Evolutionary conservation across 768 basidiomycete genomes (phyloP).

Genomic region (Cyclocybe cylindracea): DNA sequence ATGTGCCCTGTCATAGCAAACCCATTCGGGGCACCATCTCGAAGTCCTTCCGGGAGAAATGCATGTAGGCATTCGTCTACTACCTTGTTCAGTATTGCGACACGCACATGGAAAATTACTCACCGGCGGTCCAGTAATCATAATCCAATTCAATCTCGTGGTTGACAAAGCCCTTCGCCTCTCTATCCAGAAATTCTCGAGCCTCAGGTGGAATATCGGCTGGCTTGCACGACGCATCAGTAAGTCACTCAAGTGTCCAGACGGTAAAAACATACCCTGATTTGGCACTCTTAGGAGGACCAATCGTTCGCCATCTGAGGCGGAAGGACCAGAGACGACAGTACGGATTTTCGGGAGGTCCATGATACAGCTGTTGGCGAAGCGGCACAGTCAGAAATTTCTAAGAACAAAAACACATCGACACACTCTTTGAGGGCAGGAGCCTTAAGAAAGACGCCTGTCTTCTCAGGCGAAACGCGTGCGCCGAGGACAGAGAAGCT

Average conservation of each 20-base stretch:
- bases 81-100: background rate
- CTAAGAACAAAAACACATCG: background rate
- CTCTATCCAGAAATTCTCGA: conserved; percentile 53
- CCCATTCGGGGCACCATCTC: conserved; percentile 79
- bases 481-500: conserved; percentile 69
- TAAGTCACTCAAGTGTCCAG: conserved; percentile 10
- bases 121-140: conserved; percentile 88
- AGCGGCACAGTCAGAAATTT: conserved; percentile 1
- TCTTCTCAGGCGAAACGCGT: conserved; percentile 57
- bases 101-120: background rate
- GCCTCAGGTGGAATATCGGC: conserved; percentile 66
- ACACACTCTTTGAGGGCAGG: conserved; percentile 61
- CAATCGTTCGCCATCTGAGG: conserved; percentile 55
- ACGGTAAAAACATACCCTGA: conserved; percentile 47
- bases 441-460: conserved; percentile 57
- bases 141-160: conserved; percentile 74
- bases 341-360: conserved; percentile 69
- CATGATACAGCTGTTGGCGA: conserved; percentile 52
- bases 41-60: conserved; percentile 77
- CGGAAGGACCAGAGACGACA: conserved; percentile 52
- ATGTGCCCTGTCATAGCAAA: conserved; percentile 92
- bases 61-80: conserved; percentile 83
- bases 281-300: conserved; percentile 63
- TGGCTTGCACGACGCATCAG: conserved; percentile 46
- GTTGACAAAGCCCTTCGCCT: conserved; percentile 54